Evolutionary conservation across 1,284 basidiomycete genomes (phyloP).

Genomic region (Leccinum fallax): DNA sequence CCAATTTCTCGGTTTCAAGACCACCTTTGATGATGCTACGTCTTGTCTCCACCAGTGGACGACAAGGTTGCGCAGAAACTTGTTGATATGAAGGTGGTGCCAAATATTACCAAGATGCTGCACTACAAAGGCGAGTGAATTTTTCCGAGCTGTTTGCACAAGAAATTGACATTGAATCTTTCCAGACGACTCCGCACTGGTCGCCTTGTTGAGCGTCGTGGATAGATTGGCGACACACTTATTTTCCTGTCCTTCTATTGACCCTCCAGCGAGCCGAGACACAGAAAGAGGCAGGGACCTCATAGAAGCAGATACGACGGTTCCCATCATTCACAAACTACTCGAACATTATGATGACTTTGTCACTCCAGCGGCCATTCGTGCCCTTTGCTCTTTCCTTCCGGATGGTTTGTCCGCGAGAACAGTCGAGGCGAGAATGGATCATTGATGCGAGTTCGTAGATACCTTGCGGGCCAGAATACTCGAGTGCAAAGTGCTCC

Average conservation of each 20-base stretch:
- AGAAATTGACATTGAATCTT: not conserved
- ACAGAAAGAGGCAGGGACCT: not conserved
- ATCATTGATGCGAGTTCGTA: slow-evolving; percentile 6
- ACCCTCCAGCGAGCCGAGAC: not conserved
- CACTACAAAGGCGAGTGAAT: slow-evolving; percentile 18
- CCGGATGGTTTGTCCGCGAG: slow-evolving; percentile 17
- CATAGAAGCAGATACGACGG: slow-evolving; percentile 4
- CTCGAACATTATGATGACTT: slow-evolving; percentile 25
- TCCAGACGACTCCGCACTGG: slow-evolving; percentile 21
- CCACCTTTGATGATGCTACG: not conserved
- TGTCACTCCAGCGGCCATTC: slow-evolving; percentile 31
- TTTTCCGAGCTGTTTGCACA: not conserved
- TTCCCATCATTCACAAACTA: slow-evolving; percentile 18
- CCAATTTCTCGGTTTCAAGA: not conserved
- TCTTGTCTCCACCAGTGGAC: slow-evolving; percentile 16
- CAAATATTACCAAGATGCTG: slow-evolving; percentile 21
- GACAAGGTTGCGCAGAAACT: slow-evolving; percentile 10
- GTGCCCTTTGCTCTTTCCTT: slow-evolving; percentile 29
- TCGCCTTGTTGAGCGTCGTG: slow-evolving; percentile 24
- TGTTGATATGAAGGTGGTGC: slow-evolving; percentile 14
- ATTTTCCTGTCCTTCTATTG: not conserved
- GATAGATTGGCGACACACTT: slow-evolving; percentile 20
- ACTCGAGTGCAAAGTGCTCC: not conserved
- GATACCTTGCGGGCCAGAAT: slow-evolving; percentile 2
- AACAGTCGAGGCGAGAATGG: not conserved